Evolutionary conservation across 1,139 yeast species (phyloP).

Genomic region (Debaryomyces coudertii): DNA sequence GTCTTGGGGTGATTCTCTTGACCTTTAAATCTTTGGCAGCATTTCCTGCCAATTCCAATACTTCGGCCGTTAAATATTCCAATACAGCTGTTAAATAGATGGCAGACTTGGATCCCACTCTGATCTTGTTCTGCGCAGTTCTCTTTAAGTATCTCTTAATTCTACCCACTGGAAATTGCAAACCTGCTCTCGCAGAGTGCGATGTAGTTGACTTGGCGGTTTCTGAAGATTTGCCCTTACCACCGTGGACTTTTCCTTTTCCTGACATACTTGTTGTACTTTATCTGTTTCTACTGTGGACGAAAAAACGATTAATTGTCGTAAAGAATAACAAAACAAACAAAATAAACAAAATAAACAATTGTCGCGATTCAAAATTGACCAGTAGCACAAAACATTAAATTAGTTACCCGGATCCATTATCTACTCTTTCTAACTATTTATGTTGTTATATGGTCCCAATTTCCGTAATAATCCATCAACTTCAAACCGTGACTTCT

Average conservation of each 20-base stretch:
- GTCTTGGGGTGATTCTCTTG: conserved; percentile 98
- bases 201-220: conserved; percentile 71
- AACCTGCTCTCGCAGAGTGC: conserved; percentile 96
- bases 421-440: conserved; percentile 25
- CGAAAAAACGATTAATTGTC: conserved; percentile 10
- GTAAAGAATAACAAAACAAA: conserved; percentile 8
- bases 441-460: conserved; percentile 48
- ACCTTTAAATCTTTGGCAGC: conserved; percentile 98
- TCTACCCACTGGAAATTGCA: conserved; percentile 99
- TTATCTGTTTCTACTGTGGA: conserved; percentile 2
- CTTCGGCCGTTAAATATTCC: conserved; percentile 97
- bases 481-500: conserved; percentile 58
- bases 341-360: conserved; percentile 10
- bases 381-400: conserved; percentile 1
- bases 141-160: conserved; percentile 92
- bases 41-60: conserved; percentile 96
- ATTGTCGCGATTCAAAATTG: conserved; percentile 6
- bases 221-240: conserved; percentile 88
- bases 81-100: conserved; percentile 95
- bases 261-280: conserved; percentile 59
- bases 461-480: conserved; percentile 49
- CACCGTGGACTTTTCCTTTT: conserved; percentile 93
- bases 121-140: conserved; percentile 87
- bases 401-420: conserved; percentile 14
- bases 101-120: conserved; percentile 98